phyloP scores from a whole-genome alignment of 306 rosid species.

The Rosa lucieae region DNA sequence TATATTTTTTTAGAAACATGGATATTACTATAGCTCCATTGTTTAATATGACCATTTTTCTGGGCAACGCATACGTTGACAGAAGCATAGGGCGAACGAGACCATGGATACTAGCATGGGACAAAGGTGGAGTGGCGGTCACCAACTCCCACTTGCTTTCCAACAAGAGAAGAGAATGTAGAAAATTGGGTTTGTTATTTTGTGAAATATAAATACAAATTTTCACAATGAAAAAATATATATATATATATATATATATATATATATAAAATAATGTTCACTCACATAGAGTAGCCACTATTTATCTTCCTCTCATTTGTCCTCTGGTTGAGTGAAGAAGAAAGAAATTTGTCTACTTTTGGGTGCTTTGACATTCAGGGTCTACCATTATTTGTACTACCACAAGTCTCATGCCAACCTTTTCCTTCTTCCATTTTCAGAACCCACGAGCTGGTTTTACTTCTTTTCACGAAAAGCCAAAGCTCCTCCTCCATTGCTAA shows the following conservation, averaged over 20 bases:
- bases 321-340: conserved; percentile 28
- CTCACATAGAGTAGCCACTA: conserved; percentile 18
- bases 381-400: conserved; percentile 36
- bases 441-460: conserved; percentile 37
- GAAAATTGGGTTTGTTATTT: conserved; percentile 38
- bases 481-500: conserved; percentile 44
- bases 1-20: not conserved
- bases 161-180: conserved; percentile 65
- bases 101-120: conserved; percentile 29
- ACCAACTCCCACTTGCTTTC: conserved; percentile 79
- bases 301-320: conserved; percentile 38
- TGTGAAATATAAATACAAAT: not conserved
- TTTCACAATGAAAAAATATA: not conserved
- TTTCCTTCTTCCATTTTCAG: conserved; percentile 44
- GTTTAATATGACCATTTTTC: not conserved
- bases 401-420: conserved; percentile 30
- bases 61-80: conserved; percentile 15
- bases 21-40: no score
- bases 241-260: not conserved
- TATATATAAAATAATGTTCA: not conserved
- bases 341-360: conserved; percentile 46
- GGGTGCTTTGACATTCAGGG: conserved; percentile 64
- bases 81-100: conserved; percentile 9
- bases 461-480: conserved; percentile 48
- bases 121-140: conserved; percentile 55